These are phyloP conservation scores for Phytophthora fragariaefolia DNA, from an alignment of 352 stramenopile genomes.

Conservation along the genomic window DNA sequence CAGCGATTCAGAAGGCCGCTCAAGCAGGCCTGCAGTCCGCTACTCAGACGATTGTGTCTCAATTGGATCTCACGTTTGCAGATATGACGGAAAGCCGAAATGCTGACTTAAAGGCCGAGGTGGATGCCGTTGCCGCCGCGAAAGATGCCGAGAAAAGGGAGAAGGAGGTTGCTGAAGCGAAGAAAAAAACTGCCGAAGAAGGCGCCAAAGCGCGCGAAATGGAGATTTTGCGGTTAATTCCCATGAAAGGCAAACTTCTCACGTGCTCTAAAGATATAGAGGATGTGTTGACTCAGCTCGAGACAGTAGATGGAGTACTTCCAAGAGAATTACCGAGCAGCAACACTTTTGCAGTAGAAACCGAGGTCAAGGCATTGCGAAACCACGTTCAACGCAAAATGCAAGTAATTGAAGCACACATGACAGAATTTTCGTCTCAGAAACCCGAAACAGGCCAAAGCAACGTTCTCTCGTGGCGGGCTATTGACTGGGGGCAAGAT, in stretches of 20 bases:
- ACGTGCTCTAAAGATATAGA: conserved; percentile 54
- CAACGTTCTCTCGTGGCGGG: conserved; percentile 20
- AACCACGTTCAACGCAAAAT: conserved; percentile 31
- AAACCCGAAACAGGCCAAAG: background rate
- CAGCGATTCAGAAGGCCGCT: conserved; percentile 19
- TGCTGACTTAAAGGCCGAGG: conserved; percentile 42
- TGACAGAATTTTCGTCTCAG: background rate
- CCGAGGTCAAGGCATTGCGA: conserved; percentile 31
- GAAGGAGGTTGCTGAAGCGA: conserved; percentile 45
- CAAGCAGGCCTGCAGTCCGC: conserved; percentile 33
- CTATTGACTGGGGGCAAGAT: conserved; percentile 34
- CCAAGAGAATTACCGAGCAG: background rate
- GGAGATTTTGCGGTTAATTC: conserved; percentile 55
- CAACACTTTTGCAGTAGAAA: conserved; percentile 7
- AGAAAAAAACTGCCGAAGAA: conserved; percentile 44
- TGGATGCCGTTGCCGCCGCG: conserved; percentile 28
- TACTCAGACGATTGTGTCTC: conserved; percentile 50
- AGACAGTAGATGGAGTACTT: conserved; percentile 16
- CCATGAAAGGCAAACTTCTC: conserved; percentile 52
- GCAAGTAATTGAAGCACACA: conserved; percentile 42
- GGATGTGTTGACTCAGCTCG: conserved; percentile 47
- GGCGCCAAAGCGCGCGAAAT: conserved; percentile 40
- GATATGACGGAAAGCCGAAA: conserved; percentile 43
- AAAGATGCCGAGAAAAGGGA: conserved; percentile 52
- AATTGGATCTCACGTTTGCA: conserved; percentile 51